These are phyloP conservation scores for Oryza glumipatula DNA, from an alignment of 176 grass and related monocot species.

Conservation along the genomic window DNA sequence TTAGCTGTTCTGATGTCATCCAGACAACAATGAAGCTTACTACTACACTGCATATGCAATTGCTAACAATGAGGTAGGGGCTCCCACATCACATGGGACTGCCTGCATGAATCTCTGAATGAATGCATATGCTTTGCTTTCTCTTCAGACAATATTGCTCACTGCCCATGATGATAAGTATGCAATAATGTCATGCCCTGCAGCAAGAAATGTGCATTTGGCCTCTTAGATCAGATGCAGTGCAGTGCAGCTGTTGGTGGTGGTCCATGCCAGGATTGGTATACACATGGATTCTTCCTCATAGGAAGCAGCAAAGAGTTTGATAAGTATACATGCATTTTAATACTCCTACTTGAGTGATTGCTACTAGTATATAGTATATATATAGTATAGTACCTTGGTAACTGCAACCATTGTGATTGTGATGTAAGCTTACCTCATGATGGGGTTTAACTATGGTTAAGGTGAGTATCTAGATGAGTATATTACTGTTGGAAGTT, in stretches of 20 bases:
- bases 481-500: constrained; percentile 30
- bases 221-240: constrained; percentile 48
- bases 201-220: constrained; percentile 36
- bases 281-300: constrained; percentile 43
- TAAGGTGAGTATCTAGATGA: constrained; percentile 17
- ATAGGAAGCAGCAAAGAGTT: constrained; percentile 39
- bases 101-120: constrained; percentile 21
- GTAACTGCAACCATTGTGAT: constrained; percentile 23
- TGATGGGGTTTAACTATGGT: constrained; percentile 23
- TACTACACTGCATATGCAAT: not conserved
- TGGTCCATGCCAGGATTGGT: constrained; percentile 47
- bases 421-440: constrained; percentile 55
- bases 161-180: constrained; percentile 34
- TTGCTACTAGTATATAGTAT: not conserved
- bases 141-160: constrained; percentile 40
- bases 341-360: constrained; percentile 25
- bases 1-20: constrained; percentile 25
- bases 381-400: not conserved
- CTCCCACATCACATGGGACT: constrained; percentile 46
- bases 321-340: constrained; percentile 16
- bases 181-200: constrained; percentile 38
- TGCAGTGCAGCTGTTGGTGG: not conserved
- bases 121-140: constrained; percentile 11
- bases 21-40: not conserved
- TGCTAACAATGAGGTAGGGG: constrained; percentile 11